Base-by-base conservation (phyloP, 306 rosid species). In the Corylus americana region DNA sequence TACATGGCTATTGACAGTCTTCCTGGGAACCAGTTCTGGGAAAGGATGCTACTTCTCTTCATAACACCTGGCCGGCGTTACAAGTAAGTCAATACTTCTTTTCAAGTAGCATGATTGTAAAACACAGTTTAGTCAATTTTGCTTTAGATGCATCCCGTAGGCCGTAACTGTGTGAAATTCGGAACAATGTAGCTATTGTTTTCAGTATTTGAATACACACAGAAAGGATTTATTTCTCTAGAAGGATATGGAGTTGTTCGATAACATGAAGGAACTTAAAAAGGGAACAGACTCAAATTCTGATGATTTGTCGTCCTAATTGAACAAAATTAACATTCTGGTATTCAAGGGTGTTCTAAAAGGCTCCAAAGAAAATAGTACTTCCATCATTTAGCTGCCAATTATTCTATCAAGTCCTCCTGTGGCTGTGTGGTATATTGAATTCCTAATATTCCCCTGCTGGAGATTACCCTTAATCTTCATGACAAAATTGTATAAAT, bases 1-100 rank as follows among this genome's bases (percentile, higher is more conserved):
- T 94, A 83, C 86, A 94, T 92, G 97, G 97, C 98, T 81, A 91
- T 92, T 35, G 96, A 94, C 79, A 94, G 98, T 87, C 98, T 94
- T 80, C 97, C 97, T 0, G 96, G 97, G 25, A 94, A 90, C 77
- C 97, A 94, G 62, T 92, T 94, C 73, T 92, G 96, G 97, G 96
- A 94, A 82, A 92, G 97, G 73, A 74, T 89, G 53, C 76, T 88
- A 55, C 85, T 94, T 54, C 88, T 94, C 79, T 85, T 90, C 78
- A 85, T 92, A 51, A 70, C 90, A n/a, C 94, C 94, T 50, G 74
- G 88, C 45, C 87, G 96, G 70, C 84, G 86, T 47, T 88, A 84
- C 96, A 94, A 87, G 97, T 94, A 88, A 88, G 91, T 81, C 29
- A 3, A 3, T 67, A 14, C 8, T 14, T 37, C 58, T 70, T 63